Base-by-base conservation (phyloP, 2,329 filamentous ascomycete genomes). In the Cucurbitaria berberidis region DNA sequence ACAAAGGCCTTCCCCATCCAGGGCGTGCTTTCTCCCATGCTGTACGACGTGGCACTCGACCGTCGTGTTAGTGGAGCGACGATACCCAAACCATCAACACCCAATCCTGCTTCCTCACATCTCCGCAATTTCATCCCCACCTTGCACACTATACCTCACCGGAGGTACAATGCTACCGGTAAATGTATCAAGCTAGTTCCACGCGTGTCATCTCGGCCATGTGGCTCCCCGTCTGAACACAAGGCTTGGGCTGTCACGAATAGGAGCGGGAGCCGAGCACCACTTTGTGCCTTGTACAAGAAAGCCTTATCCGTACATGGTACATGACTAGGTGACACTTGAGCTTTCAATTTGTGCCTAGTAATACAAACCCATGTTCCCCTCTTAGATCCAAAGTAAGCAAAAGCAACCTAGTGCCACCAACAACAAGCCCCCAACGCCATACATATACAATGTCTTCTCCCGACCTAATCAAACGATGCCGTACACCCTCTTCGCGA, bases 401-500 rank as follows among this genome's bases (percentile, higher is more conserved):
- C 30, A 16, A 34, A 34, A 9, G 15, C 5, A n/a, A 16, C 30
- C 4, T 3, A 34, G 16, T 5, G 13, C 15, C 30, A 34, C 13
- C 13, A 13, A 8, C 15, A 30, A 30, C 24, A 22, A n/a, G 30
- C 27, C 29, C n/a, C 38, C 7, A 51, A 55, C 48, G 39, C 52
- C 48, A 22, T 24, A 24, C 34, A 22, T 11, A 41, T 48, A 46
- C 38, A 35, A 29, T 39, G 6, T 36, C n/a, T 52, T 39, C 21
- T 22, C 15, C 3, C 24, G 21, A 22, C 5, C 10, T n/a, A 24
- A 5, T 54, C 45, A 75, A 15, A 75, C 69, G 40, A 75, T 74
- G 1, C 68, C 69, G 45, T 73, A 75, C 11, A 75, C 64, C 86
- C 89, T 84, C 81, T 95, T 96, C 16, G 92, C 92, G 61, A 93